phyloP scores from a whole-genome alignment of 2,329 filamentous ascomycete species.

The Penicillium palitans region DNA sequence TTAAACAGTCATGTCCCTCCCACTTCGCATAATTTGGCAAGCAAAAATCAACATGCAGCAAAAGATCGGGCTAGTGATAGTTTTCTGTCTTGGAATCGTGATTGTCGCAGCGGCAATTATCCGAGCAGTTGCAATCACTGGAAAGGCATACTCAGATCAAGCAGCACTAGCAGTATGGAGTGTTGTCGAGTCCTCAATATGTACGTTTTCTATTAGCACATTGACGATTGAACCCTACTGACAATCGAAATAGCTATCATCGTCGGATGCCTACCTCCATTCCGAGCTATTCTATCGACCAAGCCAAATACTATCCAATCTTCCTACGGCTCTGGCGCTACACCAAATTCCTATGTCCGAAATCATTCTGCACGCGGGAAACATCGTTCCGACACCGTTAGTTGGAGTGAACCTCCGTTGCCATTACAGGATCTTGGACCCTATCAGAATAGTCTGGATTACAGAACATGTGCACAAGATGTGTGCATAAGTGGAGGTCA shows the following conservation, averaged over 20 bases:
- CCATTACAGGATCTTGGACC: not conserved
- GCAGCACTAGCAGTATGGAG: slow-evolving; percentile 22
- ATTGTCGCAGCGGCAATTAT: slow-evolving; percentile 29
- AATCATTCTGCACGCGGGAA: not conserved
- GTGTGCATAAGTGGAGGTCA: slow-evolving; percentile 6
- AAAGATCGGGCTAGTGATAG: slow-evolving; percentile 28
- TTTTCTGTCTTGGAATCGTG: slow-evolving; percentile 32
- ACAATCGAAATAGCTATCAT: slow-evolving; percentile 14
- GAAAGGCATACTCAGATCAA: slow-evolving; percentile 23
- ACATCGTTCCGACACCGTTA: not conserved
- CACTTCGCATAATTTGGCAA: slow-evolving; percentile 30
- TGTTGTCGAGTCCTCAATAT: slow-evolving; percentile 22
- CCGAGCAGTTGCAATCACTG: slow-evolving; percentile 28
- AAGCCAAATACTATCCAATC: not conserved
- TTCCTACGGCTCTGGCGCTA: not conserved
- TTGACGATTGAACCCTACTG: not conserved
- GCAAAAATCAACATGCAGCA: slow-evolving; percentile 29
- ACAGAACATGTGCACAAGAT: slow-evolving; percentile 1
- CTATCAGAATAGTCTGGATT: not conserved
- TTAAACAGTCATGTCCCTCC: slow-evolving; percentile 33
- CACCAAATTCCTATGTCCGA: slow-evolving; percentile 2
- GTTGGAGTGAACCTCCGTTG: slow-evolving; percentile 8
- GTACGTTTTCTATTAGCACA: not conserved
- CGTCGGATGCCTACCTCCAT: slow-evolving; percentile 22
- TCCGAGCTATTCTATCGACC: slow-evolving; percentile 19